A percentile compares a stretch with the other conserved stretches of the same genome.
Conservation (phyloP, 169 alveolate species). For the Cryptosporidium canis region DNA sequence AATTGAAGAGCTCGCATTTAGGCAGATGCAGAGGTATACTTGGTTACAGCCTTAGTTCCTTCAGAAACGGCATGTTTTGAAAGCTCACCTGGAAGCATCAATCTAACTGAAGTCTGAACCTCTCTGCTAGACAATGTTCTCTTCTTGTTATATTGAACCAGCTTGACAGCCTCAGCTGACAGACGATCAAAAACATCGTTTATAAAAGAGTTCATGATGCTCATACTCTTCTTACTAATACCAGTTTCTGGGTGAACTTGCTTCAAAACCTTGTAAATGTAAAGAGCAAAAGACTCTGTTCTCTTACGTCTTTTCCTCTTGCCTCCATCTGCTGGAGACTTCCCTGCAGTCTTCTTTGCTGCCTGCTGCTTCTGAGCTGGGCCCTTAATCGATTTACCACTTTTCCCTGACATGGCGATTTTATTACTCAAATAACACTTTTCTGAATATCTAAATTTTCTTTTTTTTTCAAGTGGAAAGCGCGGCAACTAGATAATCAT, state of each 20-base stretch:
- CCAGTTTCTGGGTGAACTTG: constrained; percentile 99
- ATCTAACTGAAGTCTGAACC: constrained; percentile 98
- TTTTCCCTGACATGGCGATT: constrained; percentile 86
- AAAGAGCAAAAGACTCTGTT: constrained; percentile 95
- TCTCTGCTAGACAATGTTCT: constrained; percentile 98
- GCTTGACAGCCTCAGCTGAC: constrained; percentile 95
- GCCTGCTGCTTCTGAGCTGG: constrained; percentile 88
- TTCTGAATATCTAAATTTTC: constrained; percentile 22
- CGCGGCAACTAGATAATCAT: constrained; percentile 24
- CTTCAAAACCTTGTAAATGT: constrained; percentile 98
- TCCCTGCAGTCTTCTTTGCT: constrained; percentile 90
- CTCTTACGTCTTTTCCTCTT: constrained; percentile 92
- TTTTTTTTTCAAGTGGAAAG: constrained; percentile 52
- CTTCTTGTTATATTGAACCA: constrained; percentile 96
- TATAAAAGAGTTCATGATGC: constrained; percentile 98
- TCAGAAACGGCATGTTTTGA: constrained; percentile 99
- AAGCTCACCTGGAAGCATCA: constrained; percentile 98
- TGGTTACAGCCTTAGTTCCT: constrained; percentile 99
- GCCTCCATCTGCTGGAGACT: constrained; percentile 84
- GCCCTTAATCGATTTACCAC: constrained; percentile 75
- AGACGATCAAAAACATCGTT: constrained; percentile 96
- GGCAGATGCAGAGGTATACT: constrained; percentile 92
- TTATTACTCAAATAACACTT: background rate
- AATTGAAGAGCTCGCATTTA: constrained; percentile 54
- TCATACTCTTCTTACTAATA: constrained; percentile 97